Percentiles rank a stretch among this genome's conserved stretches.
These are phyloP conservation scores for Phytophthora brassicae DNA, from an alignment of 352 stramenopile genomes.

Conservation along the genomic window DNA sequence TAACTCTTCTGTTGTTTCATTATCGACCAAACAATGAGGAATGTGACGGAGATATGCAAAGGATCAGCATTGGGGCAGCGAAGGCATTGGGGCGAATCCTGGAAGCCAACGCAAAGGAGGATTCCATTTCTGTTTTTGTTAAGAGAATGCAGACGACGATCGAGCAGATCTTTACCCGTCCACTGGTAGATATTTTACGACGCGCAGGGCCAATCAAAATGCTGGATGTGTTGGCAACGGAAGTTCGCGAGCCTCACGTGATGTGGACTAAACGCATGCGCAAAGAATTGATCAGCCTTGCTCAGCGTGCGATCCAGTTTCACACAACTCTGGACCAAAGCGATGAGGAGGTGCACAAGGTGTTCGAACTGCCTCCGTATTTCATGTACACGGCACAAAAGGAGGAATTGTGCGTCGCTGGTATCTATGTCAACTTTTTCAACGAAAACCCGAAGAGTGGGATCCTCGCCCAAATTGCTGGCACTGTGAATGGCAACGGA, in stretches of 20 bases:
- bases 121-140: conserved; percentile 75
- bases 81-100: conserved; percentile 76
- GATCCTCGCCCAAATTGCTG: conserved; percentile 75
- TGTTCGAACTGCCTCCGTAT: conserved; percentile 71
- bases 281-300: conserved; percentile 68
- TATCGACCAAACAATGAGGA: conserved; percentile 44
- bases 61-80: conserved; percentile 69
- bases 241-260: conserved; percentile 79
- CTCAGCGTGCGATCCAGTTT: conserved; percentile 71
- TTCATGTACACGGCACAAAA: conserved; percentile 86
- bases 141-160: conserved; percentile 85
- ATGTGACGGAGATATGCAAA: conserved; percentile 45
- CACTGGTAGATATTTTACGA: conserved; percentile 74
- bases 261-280: conserved; percentile 89
- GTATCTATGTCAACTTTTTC: conserved; percentile 90
- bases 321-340: conserved; percentile 60
- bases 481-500: conserved; percentile 51
- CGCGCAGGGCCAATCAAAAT: conserved; percentile 64
- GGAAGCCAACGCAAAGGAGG: conserved; percentile 64
- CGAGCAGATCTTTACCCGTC: conserved; percentile 77
- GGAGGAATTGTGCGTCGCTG: conserved; percentile 81
- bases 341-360: conserved; percentile 59
- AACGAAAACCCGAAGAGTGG: conserved; percentile 82
- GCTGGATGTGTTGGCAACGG: conserved; percentile 65
- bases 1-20: conserved; percentile 78